Evolutionary conservation across 257 asterid species (phyloP).

Genomic region (Craterostigma plantagineum): DNA sequence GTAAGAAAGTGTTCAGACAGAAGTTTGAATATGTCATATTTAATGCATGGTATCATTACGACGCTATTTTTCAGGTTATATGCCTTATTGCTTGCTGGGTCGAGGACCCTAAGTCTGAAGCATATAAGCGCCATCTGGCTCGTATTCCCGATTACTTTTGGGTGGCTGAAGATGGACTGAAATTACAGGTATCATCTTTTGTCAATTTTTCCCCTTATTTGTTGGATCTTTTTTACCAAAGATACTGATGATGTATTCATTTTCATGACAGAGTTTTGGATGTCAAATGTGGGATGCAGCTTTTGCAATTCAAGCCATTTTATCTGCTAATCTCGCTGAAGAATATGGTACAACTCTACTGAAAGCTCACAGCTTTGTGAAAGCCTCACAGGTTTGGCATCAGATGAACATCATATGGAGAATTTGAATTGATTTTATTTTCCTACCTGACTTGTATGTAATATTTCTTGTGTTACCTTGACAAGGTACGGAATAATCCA

Average conservation of each 20-base stretch:
- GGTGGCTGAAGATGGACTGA: slow-evolving; percentile 66
- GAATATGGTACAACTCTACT: slow-evolving; percentile 24
- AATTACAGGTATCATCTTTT: slow-evolving; percentile 5
- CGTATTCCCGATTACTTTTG: slow-evolving; percentile 42
- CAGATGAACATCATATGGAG: too few species aligned
- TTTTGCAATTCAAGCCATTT: slow-evolving; percentile 61
- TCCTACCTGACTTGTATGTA: too few species aligned
- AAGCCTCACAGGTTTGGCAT: slow-evolving; percentile 45
- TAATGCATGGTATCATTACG: too few species aligned
- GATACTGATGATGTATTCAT: too few species aligned
- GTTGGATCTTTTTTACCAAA: too few species aligned
- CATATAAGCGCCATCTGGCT: slow-evolving; percentile 32
- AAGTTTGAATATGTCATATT: too few species aligned
- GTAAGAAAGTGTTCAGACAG: too few species aligned
- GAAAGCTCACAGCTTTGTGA: slow-evolving; percentile 50
- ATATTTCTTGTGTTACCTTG: too few species aligned
- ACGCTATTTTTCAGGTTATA: too few species aligned
- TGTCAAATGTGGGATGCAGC: slow-evolving; percentile 86
- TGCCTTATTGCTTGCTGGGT: slow-evolving; percentile 42
- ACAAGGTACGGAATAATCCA: too few species aligned
- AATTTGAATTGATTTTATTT: too few species aligned
- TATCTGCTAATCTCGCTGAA: slow-evolving; percentile 39
- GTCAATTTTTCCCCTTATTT: too few species aligned
- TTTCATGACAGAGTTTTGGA: slow-evolving; percentile 56
- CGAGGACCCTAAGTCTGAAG: slow-evolving; percentile 40